Conservation (phyloP, 1,139 yeast species). For the Pneumocystis sp. region DNA sequence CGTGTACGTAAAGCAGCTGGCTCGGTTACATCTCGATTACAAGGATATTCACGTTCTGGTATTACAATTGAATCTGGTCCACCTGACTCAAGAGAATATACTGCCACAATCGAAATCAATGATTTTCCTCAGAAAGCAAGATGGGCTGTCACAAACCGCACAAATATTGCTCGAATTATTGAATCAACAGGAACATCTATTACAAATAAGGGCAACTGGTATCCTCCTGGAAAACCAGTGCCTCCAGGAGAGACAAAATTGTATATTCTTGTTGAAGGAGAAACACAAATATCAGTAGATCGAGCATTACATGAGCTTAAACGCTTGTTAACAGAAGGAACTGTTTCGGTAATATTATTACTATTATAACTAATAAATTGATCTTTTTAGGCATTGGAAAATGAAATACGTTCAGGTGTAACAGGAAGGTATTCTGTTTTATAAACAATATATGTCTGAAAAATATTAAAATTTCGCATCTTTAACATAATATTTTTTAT, state of each 20-base stretch:
- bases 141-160: slow-evolving; percentile 65
- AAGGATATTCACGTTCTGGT: slow-evolving; percentile 29
- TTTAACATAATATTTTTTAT: not conserved
- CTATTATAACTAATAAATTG: slow-evolving; percentile 25
- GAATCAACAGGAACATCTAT: slow-evolving; percentile 67
- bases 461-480: not conserved
- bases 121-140: slow-evolving; percentile 71
- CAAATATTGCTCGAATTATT: slow-evolving; percentile 47
- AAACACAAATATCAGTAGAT: slow-evolving; percentile 45
- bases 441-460: slow-evolving; percentile 8
- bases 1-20: slow-evolving; percentile 12
- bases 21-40: slow-evolving; percentile 12
- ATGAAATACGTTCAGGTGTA: slow-evolving; percentile 10
- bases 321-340: slow-evolving; percentile 38
- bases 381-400: not conserved
- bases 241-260: slow-evolving; percentile 52
- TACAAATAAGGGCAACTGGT: slow-evolving; percentile 68
- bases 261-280: slow-evolving; percentile 66
- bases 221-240: slow-evolving; percentile 40
- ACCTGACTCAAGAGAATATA: slow-evolving; percentile 51
- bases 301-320: slow-evolving; percentile 54
- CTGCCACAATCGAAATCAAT: slow-evolving; percentile 61
- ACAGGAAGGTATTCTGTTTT: slow-evolving; percentile 18
- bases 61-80: slow-evolving; percentile 38
- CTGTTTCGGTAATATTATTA: slow-evolving; percentile 27